Evolutionary conservation across 1,284 basidiomycete genomes (phyloP), one percentile per base, ranked within the genome.

Genomic region (Rhodotorula sp.): DNA sequence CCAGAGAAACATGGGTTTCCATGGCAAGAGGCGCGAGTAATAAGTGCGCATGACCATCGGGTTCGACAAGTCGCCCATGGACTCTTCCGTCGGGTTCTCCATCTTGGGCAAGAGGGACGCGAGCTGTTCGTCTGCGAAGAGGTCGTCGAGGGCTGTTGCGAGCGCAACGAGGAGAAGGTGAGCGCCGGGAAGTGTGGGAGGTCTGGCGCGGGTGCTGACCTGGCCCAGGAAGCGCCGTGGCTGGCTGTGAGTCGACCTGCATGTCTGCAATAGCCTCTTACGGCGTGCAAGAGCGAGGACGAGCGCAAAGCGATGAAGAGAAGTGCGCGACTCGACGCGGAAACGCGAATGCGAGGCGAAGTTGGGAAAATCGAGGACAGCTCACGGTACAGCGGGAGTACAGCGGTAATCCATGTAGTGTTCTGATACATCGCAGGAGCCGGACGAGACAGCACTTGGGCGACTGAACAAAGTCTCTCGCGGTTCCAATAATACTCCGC

Each of bases 1-100:
- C 96, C 96, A 99, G 74, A 86, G 85, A 82, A 89, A 98, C 76
- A 98, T 86, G 7, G 92, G 89, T 80, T 92, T 91, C 85, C 93
- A 99, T 1, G 95, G 95, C 79, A 96, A 96, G 0, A 99, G 84
- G 44, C 93, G 87, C 49, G 88, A 86, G 82, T 99, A 99, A 82
- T 94, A 99, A 7, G 89, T 86, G 58, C 90, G 84, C 91, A 97
- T 94, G 62, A 86, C 85, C 77, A 85, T 83, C 1, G 85, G 85
- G 55, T 85, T 84, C 59, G 80, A 80, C n/a, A 84, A 81, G 75
- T 82, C 80, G 61, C 69, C 63, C 67, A 74, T 65, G 29, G 62
- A 55, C 53, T 66, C 67, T 27, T 61, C 62, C 17, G 64, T 66
- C 10, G 68, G 64, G 59, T 65, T 53, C n/a, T 62, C 55, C 51